Percentiles rank a stretch among this genome's conserved stretches.
These are phyloP conservation scores for Trametes versicolor DNA, from an alignment of 1,284 basidiomycete genomes.

Conservation along the genomic window DNA sequence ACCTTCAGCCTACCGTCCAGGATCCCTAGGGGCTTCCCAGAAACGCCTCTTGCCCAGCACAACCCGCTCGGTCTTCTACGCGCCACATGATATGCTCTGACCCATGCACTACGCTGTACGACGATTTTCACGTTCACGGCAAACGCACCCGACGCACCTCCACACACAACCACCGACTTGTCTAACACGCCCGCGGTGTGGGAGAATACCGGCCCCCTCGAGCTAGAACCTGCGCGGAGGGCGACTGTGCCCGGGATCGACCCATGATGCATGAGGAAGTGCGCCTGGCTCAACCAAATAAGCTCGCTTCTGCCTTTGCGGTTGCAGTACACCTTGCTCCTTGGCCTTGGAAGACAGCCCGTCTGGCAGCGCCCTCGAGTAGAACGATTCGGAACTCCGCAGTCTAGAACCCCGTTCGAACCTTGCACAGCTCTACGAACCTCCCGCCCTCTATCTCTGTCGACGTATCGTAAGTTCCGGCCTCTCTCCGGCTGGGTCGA, in stretches of 20 bases:
- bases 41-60: too few relatives aligned
- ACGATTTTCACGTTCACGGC: too few relatives aligned
- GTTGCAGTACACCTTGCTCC: constrained; percentile 4
- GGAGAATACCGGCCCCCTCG: constrained; percentile 10
- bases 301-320: constrained; percentile 9
- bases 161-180: constrained; percentile 13
- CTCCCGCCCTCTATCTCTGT: too few relatives aligned
- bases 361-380: neutral
- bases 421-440: too few relatives aligned
- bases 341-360: neutral
- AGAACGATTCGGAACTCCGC: too few relatives aligned
- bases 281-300: constrained; percentile 4
- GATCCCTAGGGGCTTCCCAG: neutral
- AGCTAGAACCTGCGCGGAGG: constrained; percentile 6
- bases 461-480: too few relatives aligned
- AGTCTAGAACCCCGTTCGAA: too few relatives aligned
- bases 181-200: neutral
- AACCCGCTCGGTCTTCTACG: too few relatives aligned
- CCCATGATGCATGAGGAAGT: neutral
- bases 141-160: neutral
- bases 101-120: too few relatives aligned
- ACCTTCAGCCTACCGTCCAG: neutral
- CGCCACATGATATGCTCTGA: too few relatives aligned
- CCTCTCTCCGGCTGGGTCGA: too few relatives aligned
- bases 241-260: constrained; percentile 14